A percentile compares a stretch with the other conserved stretches of the same genome.
These are phyloP conservation scores for Ochetophila trinervis DNA, from an alignment of 306 rosid species.

Conservation along the genomic window DNA sequence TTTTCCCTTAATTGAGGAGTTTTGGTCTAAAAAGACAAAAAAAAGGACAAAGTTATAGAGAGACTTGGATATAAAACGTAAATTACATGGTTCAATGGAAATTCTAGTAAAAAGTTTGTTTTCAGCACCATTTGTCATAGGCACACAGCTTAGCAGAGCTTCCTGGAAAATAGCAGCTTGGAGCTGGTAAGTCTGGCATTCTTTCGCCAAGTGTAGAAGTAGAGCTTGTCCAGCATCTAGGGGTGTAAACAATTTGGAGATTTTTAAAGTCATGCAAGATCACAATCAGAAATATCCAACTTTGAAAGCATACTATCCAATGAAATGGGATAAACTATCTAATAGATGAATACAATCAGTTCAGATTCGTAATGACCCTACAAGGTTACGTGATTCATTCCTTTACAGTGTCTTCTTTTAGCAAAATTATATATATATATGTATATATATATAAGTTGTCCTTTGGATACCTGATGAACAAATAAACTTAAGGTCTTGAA, in stretches of 20 bases:
- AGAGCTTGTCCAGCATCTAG: slow-evolving; percentile 65
- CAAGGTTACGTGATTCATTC: background rate
- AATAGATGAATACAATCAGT: slow-evolving; percentile 7
- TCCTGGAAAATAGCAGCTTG: slow-evolving; percentile 76
- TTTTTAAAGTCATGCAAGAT: slow-evolving; percentile 12
- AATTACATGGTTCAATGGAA: slow-evolving; percentile 5
- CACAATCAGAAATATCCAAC: background rate
- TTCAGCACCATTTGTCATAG: slow-evolving; percentile 47
- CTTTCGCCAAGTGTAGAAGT: slow-evolving; percentile 51
- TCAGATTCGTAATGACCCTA: background rate
- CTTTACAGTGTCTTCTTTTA: background rate
- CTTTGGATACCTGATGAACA: slow-evolving; percentile 72
- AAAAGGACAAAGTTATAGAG: slow-evolving; percentile 12
- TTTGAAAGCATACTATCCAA: slow-evolving; percentile 6
- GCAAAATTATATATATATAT: too few species aligned
- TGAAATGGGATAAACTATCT: background rate
- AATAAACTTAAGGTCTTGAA: slow-evolving; percentile 59
- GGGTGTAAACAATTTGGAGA: slow-evolving; percentile 17
- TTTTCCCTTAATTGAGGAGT: slow-evolving; percentile 29
- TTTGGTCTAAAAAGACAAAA: slow-evolving; percentile 44
- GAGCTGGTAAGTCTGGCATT: slow-evolving; percentile 66
- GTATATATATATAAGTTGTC: background rate
- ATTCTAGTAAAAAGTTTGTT: slow-evolving; percentile 9
- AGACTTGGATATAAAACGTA: slow-evolving; percentile 13
- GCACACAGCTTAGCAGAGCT: slow-evolving; percentile 63